Conservation (phyloP, 2,329 filamentous ascomycete genomes). For the Apiospora phragmitis region DNA sequence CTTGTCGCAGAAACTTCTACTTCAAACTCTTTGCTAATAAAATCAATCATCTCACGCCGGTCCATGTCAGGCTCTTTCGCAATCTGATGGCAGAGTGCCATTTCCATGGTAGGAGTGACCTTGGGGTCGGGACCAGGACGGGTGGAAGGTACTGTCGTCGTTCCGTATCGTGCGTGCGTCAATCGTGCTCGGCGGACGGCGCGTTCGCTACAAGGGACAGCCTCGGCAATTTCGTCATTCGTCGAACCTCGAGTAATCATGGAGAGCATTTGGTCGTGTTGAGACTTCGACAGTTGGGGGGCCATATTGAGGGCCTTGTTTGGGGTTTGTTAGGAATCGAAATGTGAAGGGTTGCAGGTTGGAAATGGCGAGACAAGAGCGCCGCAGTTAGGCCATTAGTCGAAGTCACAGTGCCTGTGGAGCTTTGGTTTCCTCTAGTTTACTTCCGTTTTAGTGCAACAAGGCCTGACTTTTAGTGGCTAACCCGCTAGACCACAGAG, state of each 20-base stretch:
- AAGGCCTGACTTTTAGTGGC: too few relatives aligned
- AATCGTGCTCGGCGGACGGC: not conserved
- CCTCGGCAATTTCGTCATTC: not conserved
- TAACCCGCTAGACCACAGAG: not conserved
- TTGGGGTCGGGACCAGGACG: too few relatives aligned
- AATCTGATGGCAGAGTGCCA: not conserved
- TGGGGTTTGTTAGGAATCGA: not conserved
- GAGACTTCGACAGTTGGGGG: constrained; percentile 2
- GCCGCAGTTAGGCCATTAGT: too few relatives aligned
- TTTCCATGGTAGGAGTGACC: constrained; percentile 1
- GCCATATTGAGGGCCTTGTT: not conserved
- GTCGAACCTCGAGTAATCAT: too few relatives aligned
- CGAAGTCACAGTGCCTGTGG: too few relatives aligned
- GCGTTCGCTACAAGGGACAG: not conserved
- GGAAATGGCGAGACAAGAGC: not conserved
- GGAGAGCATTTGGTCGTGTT: too few relatives aligned
- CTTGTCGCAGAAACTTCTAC: constrained; percentile 9
- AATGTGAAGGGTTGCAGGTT: not conserved
- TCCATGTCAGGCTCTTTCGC: not conserved
- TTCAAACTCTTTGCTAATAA: constrained; percentile 6
- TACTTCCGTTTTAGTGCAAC: too few relatives aligned
- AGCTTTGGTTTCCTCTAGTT: too few relatives aligned
- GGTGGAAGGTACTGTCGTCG: too few relatives aligned
- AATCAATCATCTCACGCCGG: too few relatives aligned
- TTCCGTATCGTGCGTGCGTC: too few relatives aligned